A percentile compares a stretch with the other conserved stretches of the same genome.
These are phyloP conservation scores for Trametes cubensis DNA, from an alignment of 768 basidiomycete genomes.

Conservation along the genomic window DNA sequence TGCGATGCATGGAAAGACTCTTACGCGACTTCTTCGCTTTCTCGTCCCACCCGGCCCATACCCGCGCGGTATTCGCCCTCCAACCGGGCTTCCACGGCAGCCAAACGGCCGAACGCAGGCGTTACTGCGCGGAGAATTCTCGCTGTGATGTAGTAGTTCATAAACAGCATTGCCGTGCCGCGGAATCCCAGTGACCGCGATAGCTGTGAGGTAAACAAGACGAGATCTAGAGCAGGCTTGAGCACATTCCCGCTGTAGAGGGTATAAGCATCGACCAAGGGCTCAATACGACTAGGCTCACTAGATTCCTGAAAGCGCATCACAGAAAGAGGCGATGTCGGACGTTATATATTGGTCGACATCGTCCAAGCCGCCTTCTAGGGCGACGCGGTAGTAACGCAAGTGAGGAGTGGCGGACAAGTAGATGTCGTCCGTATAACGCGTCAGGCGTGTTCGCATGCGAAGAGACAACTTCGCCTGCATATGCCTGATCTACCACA, in stretches of 20 bases:
- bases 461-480: constrained; percentile 84
- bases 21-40: constrained; percentile 91
- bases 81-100: constrained; percentile 82
- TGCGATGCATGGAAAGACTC: constrained; percentile 33
- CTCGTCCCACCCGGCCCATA: constrained; percentile 81
- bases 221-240: constrained; percentile 87
- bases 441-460: constrained; percentile 83
- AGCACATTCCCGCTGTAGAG: constrained; percentile 79
- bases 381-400: constrained; percentile 61
- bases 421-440: constrained; percentile 92
- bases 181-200: constrained; percentile 82
- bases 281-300: constrained; percentile 42
- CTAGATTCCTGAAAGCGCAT: constrained; percentile 86
- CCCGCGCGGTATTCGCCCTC: constrained; percentile 92
- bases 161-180: constrained; percentile 80
- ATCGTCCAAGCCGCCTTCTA: constrained; percentile 53
- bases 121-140: constrained; percentile 82
- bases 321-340: constrained; percentile 88
- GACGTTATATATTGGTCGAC: constrained; percentile 93
- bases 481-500: constrained; percentile 75
- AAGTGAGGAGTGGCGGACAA: constrained; percentile 73
- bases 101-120: constrained; percentile 89
- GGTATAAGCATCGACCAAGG: not conserved
- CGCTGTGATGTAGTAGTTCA: constrained; percentile 86
- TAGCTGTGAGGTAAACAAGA: constrained; percentile 92